Evolutionary conservation across 148 eudicot species (phyloP).

Genomic region (Rhododendron henanense): DNA sequence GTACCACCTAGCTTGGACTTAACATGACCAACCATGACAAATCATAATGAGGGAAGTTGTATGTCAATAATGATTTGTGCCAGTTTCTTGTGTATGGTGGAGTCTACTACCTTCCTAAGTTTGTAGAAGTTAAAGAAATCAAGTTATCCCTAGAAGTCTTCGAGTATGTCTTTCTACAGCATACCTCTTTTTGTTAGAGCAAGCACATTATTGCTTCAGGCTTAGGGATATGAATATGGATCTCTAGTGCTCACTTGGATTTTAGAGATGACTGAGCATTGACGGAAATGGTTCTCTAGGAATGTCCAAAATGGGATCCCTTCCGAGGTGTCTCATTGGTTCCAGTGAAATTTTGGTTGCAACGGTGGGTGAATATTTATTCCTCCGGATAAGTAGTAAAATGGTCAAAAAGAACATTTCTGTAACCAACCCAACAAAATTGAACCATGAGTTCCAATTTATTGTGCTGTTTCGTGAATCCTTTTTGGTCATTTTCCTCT

Average conservation of each 20-base stretch:
- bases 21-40: not conserved
- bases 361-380: no score
- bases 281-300: no score
- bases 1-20: not conserved
- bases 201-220: no score
- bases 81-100: not conserved
- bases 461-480: not conserved
- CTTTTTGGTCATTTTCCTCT: not conserved
- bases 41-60: not conserved
- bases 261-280: no score
- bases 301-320: not conserved
- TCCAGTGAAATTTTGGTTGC: not conserved
- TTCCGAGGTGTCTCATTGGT: not conserved
- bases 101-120: not conserved
- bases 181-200: not conserved
- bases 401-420: not conserved
- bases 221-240: no score
- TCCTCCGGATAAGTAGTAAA: not conserved
- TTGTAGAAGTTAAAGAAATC: not conserved
- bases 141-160: not conserved
- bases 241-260: no score
- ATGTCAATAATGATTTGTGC: not conserved
- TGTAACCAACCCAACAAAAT: not conserved
- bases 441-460: not conserved
- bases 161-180: not conserved